These are phyloP conservation scores for Fusarium chlamydosporum DNA, from an alignment of 2,329 filamentous ascomycete genomes.

Conservation along the genomic window DNA sequence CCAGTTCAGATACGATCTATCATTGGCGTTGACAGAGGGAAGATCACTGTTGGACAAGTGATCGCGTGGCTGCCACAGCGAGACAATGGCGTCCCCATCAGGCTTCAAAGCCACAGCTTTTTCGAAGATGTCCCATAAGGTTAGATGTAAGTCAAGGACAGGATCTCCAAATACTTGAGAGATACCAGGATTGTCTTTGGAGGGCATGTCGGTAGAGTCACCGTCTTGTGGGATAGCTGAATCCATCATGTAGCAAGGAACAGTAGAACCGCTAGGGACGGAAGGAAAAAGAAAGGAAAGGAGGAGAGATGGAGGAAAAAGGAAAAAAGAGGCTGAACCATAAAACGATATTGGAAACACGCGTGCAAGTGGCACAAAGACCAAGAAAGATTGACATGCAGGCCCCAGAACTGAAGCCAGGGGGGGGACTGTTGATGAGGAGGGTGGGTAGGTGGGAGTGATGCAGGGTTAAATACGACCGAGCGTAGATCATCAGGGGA, in stretches of 20 bases:
- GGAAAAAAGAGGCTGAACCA: conserved; percentile 41
- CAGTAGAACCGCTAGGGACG: not conserved
- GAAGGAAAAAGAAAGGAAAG: not conserved
- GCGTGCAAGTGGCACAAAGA: conserved; percentile 38
- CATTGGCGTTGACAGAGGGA: conserved; percentile 6
- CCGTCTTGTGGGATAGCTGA: conserved; percentile 25
- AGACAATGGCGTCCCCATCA: conserved; percentile 55
- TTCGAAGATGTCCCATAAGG: conserved; percentile 55
- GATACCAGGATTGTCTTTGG: conserved; percentile 13
- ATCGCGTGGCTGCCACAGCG: conserved; percentile 53
- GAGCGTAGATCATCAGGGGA: not conserved
- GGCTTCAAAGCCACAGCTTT: conserved; percentile 50
- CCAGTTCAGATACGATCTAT: conserved; percentile 49
- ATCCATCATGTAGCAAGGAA: conserved; percentile 27
- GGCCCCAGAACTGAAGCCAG: conserved; percentile 2
- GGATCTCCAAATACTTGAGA: conserved; percentile 52
- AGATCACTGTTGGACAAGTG: conserved; percentile 11
- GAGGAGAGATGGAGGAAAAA: not conserved
- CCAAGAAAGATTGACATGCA: conserved; percentile 13
- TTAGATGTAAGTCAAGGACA: conserved; percentile 50
- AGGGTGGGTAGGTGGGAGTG: conserved; percentile 14
- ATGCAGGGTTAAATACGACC: conserved; percentile 46
- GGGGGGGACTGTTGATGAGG: not conserved
- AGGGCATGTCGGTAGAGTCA: conserved; percentile 13
- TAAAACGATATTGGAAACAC: conserved; percentile 31